A percentile compares a stretch with the other conserved stretches of the same genome.
Evolutionary conservation across 495 filamentous ascomycete species (phyloP).

Genomic region (Penicillium pancosmium): DNA sequence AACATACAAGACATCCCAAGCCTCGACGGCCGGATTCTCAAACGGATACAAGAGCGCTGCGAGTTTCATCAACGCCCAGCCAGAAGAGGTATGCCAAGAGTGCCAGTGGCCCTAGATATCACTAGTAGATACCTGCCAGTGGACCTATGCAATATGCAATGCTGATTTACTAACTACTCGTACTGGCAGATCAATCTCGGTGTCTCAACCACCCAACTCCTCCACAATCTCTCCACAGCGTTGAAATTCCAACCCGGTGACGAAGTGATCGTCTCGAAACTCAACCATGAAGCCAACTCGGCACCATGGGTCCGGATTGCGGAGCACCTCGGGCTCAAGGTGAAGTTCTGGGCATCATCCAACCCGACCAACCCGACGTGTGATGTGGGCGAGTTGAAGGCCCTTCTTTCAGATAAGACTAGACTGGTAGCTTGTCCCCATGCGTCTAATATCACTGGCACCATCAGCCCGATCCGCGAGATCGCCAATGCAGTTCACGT

Average conservation of each 20-base stretch:
- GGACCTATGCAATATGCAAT: neutral
- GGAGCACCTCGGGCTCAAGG: conserved; percentile 49
- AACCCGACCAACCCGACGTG: conserved; percentile 56
- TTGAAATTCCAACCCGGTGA: conserved; percentile 59
- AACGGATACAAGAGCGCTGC: conserved; percentile 63
- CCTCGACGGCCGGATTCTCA: conserved; percentile 56
- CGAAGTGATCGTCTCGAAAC: conserved; percentile 65
- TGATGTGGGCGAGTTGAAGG: conserved; percentile 49
- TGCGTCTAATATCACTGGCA: conserved; percentile 69
- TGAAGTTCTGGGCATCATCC: conserved; percentile 66
- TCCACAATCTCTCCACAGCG: conserved; percentile 67
- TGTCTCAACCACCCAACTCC: conserved; percentile 70
- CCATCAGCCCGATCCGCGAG: conserved; percentile 61
- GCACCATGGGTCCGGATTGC: conserved; percentile 70
- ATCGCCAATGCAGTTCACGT: conserved; percentile 52
- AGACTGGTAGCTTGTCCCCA: conserved; percentile 71
- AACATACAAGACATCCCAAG: conserved; percentile 57
- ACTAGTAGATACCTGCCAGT: too few species aligned
- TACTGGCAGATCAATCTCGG: conserved; percentile 47
- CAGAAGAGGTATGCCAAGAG: conserved; percentile 58
- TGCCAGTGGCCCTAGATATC: neutral
- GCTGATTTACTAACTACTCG: neutral
- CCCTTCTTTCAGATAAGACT: conserved; percentile 60
- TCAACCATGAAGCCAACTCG: conserved; percentile 76
- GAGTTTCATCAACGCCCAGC: conserved; percentile 65